These are phyloP conservation scores for Xylariales sp. DNA, from an alignment of 2,329 filamentous ascomycete genomes.

Conservation along the genomic window DNA sequence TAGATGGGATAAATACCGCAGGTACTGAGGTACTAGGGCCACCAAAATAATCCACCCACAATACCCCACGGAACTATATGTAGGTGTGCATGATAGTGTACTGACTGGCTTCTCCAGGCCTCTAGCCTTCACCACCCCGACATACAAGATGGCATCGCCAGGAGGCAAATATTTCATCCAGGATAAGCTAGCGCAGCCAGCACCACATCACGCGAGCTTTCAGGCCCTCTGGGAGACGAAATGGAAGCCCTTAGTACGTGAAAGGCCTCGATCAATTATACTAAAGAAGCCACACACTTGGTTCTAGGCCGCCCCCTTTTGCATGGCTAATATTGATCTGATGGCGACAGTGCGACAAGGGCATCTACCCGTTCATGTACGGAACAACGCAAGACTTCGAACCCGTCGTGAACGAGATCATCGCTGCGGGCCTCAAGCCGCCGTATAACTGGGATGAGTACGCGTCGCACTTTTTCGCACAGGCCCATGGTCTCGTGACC, in stretches of 20 bases:
- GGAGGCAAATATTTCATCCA: conserved; percentile 48
- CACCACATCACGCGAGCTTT: conserved; percentile 47
- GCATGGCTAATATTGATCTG: conserved; percentile 1
- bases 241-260: conserved; percentile 46
- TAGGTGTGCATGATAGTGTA: too few species aligned
- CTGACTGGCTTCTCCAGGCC: too few species aligned
- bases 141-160: conserved; percentile 42
- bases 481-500: conserved; percentile 46
- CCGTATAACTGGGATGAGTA: conserved; percentile 53
- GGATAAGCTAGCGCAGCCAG: conserved; percentile 41
- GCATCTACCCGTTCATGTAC: conserved; percentile 54
- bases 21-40: not conserved
- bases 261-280: not conserved
- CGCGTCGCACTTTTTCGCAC: conserved; percentile 50
- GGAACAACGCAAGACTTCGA: conserved; percentile 49
- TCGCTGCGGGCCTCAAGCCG: conserved; percentile 48
- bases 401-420: conserved; percentile 48
- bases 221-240: conserved; percentile 48
- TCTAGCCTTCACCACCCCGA: too few species aligned
- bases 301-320: not conserved
- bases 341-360: conserved; percentile 46
- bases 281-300: not conserved
- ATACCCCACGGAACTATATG: too few species aligned
- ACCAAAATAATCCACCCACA: too few species aligned
- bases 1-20: not conserved